Evolutionary conservation across 2,329 filamentous ascomycete genomes (phyloP).

Genomic region (Cladosporium sp.): DNA sequence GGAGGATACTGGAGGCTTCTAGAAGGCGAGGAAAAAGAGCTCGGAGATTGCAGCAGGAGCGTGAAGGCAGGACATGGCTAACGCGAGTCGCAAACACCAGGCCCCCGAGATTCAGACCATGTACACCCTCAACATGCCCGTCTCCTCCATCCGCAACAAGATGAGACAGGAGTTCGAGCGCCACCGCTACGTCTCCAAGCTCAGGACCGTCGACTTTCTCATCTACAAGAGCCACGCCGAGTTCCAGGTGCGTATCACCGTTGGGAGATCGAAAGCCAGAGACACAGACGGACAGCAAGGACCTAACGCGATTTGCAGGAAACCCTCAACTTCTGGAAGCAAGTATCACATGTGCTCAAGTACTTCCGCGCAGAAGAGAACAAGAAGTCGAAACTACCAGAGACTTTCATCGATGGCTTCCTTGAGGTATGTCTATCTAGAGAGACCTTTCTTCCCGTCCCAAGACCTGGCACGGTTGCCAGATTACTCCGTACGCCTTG

Average conservation of each 20-base stretch:
- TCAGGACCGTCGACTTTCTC: slow-evolving; percentile 82
- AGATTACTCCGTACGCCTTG: slow-evolving; percentile 3
- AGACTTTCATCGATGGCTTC: slow-evolving; percentile 90
- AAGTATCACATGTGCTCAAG: slow-evolving; percentile 89
- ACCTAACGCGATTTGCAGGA: slow-evolving; percentile 55
- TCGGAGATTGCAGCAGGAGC: not conserved
- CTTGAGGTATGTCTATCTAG: slow-evolving; percentile 66
- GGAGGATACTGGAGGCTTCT: not conserved
- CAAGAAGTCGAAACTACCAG: slow-evolving; percentile 69
- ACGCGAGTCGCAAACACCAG: slow-evolving; percentile 45
- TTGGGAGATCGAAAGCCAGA: not conserved
- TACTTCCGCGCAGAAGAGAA: slow-evolving; percentile 91
- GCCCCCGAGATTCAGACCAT: slow-evolving; percentile 95
- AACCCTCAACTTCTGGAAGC: slow-evolving; percentile 99
- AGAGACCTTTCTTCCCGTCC: slow-evolving; percentile 11
- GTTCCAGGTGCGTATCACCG: slow-evolving; percentile 65
- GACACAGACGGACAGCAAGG: not conserved
- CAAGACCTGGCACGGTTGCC: not conserved
- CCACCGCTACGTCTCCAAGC: slow-evolving; percentile 86
- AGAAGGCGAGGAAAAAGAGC: not conserved
- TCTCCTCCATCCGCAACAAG: slow-evolving; percentile 83
- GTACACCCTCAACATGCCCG: slow-evolving; percentile 88
- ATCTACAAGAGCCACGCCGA: slow-evolving; percentile 88
- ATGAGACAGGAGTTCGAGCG: slow-evolving; percentile 96
- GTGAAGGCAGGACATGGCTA: slow-evolving; percentile 10